phyloP scores from a whole-genome alignment of 805 yeast species.

The baker's yeast (Saccharomyces cerevisiae) region DNA sequence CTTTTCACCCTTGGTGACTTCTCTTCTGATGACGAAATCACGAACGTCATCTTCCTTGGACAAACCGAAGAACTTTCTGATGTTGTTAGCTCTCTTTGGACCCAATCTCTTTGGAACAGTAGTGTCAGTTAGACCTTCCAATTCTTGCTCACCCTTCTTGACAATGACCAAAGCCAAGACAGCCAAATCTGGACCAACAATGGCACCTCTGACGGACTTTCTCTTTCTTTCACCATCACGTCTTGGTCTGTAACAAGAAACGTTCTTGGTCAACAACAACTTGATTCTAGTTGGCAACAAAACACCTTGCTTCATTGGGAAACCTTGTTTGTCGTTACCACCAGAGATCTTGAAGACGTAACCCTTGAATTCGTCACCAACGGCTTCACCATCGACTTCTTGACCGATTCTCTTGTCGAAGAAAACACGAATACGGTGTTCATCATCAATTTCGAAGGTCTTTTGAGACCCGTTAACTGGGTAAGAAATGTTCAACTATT shows the following conservation, averaged over 20 bases:
- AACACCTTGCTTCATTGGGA: constrained; percentile 99
- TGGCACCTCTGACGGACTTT: constrained; percentile 99
- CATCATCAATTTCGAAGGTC: constrained; percentile 96
- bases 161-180: constrained; percentile 87
- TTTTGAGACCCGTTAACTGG: constrained; percentile 99
- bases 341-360: constrained; percentile 98
- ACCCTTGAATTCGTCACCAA: constrained; percentile 99
- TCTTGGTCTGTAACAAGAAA: constrained; percentile 99
- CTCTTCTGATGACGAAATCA: constrained; percentile 95
- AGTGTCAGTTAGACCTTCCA: constrained; percentile 90
- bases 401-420: constrained; percentile 99
- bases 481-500: constrained; percentile 94
- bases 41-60: constrained; percentile 42
- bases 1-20: constrained; percentile 95
- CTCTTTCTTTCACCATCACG: constrained; percentile 99
- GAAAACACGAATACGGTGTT: constrained; percentile 95
- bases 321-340: constrained; percentile 99
- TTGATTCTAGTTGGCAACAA: constrained; percentile 99
- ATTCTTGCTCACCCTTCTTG: constrained; percentile 95
- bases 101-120: constrained; percentile 98
- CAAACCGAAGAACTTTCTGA: constrained; percentile 97
- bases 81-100: constrained; percentile 99
- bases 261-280: constrained; percentile 85
- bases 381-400: constrained; percentile 97
- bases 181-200: constrained; percentile 94